A percentile compares a stretch with the other conserved stretches of the same genome.
These are phyloP conservation scores for Mollisia scopiformis DNA, from an alignment of 2,329 filamentous ascomycete genomes.

Conservation along the genomic window DNA sequence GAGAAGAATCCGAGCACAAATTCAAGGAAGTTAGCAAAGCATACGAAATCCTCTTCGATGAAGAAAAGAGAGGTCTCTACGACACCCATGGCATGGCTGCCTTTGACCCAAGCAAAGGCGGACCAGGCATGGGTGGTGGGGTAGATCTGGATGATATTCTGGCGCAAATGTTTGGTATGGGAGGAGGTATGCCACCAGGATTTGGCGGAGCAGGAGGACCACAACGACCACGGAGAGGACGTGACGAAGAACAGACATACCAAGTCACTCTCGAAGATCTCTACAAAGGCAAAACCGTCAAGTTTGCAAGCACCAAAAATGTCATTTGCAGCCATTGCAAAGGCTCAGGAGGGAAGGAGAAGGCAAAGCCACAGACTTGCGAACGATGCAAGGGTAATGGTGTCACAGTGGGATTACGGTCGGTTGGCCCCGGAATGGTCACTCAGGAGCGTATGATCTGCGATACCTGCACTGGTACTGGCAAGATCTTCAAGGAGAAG, in stretches of 20 bases:
- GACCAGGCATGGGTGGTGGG: constrained; percentile 62
- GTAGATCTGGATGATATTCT: constrained; percentile 92
- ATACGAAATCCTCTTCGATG: constrained; percentile 97
- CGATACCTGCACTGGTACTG: constrained; percentile 82
- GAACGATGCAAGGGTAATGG: constrained; percentile 83
- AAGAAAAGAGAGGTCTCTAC: constrained; percentile 89
- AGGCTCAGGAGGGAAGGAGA: constrained; percentile 88
- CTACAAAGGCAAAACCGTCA: constrained; percentile 98
- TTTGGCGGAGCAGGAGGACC: constrained; percentile 47
- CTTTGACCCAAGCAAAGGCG: constrained; percentile 76
- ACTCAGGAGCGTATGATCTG: constrained; percentile 81
- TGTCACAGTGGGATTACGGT: constrained; percentile 74
- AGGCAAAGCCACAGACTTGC: constrained; percentile 82
- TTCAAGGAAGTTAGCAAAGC: constrained; percentile 95
- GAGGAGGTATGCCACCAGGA: constrained; percentile 43
- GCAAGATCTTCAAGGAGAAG: constrained; percentile 89
- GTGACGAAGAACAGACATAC: constrained; percentile 88
- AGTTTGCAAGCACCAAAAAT: constrained; percentile 95
- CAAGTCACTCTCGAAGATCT: constrained; percentile 90
- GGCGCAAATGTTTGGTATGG: constrained; percentile 87
- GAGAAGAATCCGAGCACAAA: constrained; percentile 82
- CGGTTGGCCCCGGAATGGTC: constrained; percentile 85
- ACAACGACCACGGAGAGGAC: constrained; percentile 69
- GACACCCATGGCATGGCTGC: constrained; percentile 95
- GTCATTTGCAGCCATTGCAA: constrained; percentile 87